Conservation (phyloP, 768 basidiomycete species). For the Porpolomopsis calyptriformis region DNA sequence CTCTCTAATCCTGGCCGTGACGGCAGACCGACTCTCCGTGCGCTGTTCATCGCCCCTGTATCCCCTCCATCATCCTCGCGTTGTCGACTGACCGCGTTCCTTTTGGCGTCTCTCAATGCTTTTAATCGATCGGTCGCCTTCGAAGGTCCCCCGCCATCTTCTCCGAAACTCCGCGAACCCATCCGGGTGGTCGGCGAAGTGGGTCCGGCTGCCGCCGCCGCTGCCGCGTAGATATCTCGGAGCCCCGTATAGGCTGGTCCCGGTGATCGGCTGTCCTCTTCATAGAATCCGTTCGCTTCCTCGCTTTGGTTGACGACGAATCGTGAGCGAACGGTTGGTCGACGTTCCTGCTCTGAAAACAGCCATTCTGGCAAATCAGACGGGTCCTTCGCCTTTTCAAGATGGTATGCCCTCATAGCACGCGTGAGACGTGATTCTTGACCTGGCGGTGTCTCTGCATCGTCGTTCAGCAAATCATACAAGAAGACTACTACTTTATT, state of each 20-base stretch:
- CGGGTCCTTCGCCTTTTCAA: conserved; percentile 45
- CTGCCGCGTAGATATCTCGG: conserved; percentile 29
- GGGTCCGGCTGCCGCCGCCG: conserved; percentile 13
- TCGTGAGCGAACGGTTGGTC: conserved; percentile 14
- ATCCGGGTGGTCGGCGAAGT: background rate
- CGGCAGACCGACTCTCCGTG: background rate
- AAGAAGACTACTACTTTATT: background rate
- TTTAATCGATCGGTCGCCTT: conserved; percentile 38
- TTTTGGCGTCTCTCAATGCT: conserved; percentile 41
- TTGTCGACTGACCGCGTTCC: conserved; percentile 17
- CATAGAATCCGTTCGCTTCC: background rate
- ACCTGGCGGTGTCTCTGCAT: conserved; percentile 39
- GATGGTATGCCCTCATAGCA: conserved; percentile 61
- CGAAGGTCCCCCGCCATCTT: conserved; percentile 18
- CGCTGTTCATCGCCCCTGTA: background rate
- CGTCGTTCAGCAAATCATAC: background rate
- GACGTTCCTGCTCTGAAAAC: conserved; percentile 47
- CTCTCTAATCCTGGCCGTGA: background rate
- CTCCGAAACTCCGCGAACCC: background rate
- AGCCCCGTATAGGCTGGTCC: conserved; percentile 22
- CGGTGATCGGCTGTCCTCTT: conserved; percentile 10
- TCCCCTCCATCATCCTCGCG: background rate
- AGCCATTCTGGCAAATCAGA: conserved; percentile 58
- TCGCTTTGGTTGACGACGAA: conserved; percentile 7
- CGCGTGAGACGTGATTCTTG: conserved; percentile 49